Base-by-base conservation (phyloP, 75 land plant species). In the Larix kaempferi region DNA sequence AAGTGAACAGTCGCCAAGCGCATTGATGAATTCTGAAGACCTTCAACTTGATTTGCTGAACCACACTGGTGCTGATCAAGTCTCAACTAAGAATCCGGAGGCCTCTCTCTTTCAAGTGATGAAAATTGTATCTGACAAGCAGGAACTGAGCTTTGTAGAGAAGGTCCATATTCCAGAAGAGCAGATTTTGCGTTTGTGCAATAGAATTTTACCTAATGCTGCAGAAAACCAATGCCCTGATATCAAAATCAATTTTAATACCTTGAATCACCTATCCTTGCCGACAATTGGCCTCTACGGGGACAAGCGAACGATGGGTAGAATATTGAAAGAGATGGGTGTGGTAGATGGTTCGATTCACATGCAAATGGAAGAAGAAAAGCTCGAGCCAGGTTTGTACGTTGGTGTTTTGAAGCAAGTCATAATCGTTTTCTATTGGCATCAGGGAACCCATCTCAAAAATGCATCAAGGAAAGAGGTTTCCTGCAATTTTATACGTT, bases 81-180 rank as follows among this genome's bases (percentile, higher is more conserved):
- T n/a, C 3, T 21, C 2, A 21, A 62, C 10, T 26, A 25, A 23
- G 12, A 25, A 11, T 11, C 29, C 63, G 5, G 33, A 29, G 33
- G 29, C 12, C 39, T 39, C 41, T 1, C 41, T 29, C 17, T 65
- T 65, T 21, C 69, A 33, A 65, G 69, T 81, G 49, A 63, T 81
- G 78, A 35, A 44, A 14, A 77, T 77, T 39, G 58, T 16, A 41
- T 76, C 80, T 23, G 82, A 81, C 56, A 76, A 71, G 80, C 82
- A 81, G 33, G 82, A 81, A 67, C 37, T 81, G 63, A 81, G 79
- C 64, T 81, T 76, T 58, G 73, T 81, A 58, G 82, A 69, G 65
- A 81, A 81, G 79, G 62, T 81, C 33, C 57, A 64, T 57, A 60
- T 77, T 33, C 73, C 59, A 10, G 29, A 67, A 67, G 79, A 76